A percentile compares a stretch with the other conserved stretches of the same genome.
Conservation (phyloP, 345 rosid species). For the Geranium brycei region DNA sequence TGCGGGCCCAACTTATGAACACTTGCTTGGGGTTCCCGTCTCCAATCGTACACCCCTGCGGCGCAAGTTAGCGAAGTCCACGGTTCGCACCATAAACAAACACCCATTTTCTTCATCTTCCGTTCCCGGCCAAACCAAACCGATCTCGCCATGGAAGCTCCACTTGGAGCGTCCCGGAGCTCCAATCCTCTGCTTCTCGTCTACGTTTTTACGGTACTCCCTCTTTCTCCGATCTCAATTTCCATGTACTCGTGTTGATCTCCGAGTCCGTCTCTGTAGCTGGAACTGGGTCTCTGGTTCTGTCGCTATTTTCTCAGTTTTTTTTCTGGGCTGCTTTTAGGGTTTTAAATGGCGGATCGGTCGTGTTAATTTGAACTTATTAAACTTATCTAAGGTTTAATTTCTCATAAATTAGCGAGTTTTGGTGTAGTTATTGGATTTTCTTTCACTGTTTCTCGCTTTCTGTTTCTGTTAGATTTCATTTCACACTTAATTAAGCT, state of each 20-base stretch:
- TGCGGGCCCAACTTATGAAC: too few species aligned
- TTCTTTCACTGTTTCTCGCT: neutral
- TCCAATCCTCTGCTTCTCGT: constrained; percentile 11
- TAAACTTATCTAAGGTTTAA: neutral
- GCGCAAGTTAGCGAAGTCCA: neutral
- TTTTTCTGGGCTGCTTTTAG: neutral
- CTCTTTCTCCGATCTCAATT: neutral
- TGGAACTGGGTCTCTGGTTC: neutral
- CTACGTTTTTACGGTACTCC: constrained; percentile 18
- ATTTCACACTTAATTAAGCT: neutral
- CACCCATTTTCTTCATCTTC: constrained; percentile 6
- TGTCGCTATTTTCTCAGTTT: neutral
- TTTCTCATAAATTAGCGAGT: neutral
- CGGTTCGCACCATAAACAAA: neutral
- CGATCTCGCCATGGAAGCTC: constrained; percentile 23
- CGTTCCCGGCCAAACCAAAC: constrained; percentile 1
- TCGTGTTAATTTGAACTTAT: neutral
- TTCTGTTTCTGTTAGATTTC: neutral
- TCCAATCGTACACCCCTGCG: neutral
- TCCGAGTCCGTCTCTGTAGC: neutral
- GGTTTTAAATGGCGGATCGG: neutral
- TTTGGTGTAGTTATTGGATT: neutral
- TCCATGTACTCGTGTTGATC: neutral
- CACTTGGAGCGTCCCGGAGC: constrained; percentile 9
- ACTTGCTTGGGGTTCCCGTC: neutral